Conservation (phyloP, 1,139 yeast genomes). For the Kurtzmaniella natalensis region DNA sequence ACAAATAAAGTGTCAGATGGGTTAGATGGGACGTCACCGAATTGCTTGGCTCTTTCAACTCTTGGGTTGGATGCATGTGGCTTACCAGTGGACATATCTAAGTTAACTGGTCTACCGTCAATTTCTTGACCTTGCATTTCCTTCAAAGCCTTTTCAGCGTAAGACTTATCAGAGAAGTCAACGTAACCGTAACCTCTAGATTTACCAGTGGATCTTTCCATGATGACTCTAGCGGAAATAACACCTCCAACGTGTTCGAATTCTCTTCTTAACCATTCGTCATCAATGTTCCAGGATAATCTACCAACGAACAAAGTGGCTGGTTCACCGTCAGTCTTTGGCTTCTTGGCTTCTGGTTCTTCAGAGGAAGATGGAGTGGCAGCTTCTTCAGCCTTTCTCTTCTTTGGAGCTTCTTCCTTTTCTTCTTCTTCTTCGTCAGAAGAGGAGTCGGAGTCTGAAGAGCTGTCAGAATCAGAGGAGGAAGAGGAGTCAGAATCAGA, state of each 20-base stretch:
- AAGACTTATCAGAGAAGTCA: constrained; percentile 73
- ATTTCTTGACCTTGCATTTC: constrained; percentile 90
- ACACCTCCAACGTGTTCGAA: constrained; percentile 84
- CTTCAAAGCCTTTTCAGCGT: constrained; percentile 84
- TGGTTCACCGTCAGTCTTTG: constrained; percentile 49
- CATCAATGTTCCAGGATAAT: constrained; percentile 96
- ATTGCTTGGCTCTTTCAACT: constrained; percentile 77
- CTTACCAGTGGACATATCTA: constrained; percentile 85
- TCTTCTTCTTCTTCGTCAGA: constrained; percentile 25
- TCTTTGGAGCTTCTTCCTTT: constrained; percentile 22
- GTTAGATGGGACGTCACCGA: constrained; percentile 83
- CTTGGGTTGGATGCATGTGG: constrained; percentile 55
- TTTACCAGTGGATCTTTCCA: constrained; percentile 88
- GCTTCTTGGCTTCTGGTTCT: constrained; percentile 23
- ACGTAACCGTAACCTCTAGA: constrained; percentile 98
- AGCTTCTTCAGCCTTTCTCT: constrained; percentile 32
- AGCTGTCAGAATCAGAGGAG: constrained; percentile 14
- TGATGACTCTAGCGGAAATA: constrained; percentile 82
- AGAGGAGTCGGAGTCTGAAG: constrained; percentile 23
- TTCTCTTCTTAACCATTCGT: constrained; percentile 85
- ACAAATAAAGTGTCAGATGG: constrained; percentile 95
- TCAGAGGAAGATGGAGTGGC: constrained; percentile 25
- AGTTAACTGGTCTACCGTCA: constrained; percentile 94
- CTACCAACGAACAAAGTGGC: constrained; percentile 95
- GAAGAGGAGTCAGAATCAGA: constrained; percentile 17